Conservation (phyloP, 2,329 filamentous ascomycete species). For the Aspergillus puulaauensis region DNA sequence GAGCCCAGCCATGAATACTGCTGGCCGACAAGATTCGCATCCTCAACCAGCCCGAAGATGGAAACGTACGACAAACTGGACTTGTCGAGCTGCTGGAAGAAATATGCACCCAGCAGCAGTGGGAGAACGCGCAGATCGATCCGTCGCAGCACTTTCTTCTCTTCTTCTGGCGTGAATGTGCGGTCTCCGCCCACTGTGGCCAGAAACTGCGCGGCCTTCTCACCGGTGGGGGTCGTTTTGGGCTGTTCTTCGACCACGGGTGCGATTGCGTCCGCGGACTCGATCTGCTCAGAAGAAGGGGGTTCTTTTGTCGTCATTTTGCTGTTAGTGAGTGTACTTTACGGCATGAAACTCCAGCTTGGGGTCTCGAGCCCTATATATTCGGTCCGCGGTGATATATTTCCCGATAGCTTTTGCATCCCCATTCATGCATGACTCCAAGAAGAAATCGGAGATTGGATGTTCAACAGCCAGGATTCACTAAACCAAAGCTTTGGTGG, state of each 20-base stretch:
- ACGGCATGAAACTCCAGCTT: neutral
- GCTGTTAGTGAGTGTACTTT: neutral
- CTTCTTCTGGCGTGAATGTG: slow-evolving; percentile 51
- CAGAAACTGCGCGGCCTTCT: slow-evolving; percentile 15
- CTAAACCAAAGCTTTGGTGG: neutral
- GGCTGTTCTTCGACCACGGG: neutral
- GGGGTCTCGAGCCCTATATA: neutral
- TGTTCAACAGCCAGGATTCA: neutral
- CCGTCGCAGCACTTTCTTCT: slow-evolving; percentile 33
- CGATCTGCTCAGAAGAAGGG: neutral
- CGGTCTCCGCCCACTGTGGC: slow-evolving; percentile 8
- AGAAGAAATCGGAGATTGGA: neutral
- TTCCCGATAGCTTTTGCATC: neutral
- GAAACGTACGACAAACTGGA: slow-evolving; percentile 21
- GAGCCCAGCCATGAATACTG: slow-evolving; percentile 62
- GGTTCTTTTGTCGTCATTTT: neutral
- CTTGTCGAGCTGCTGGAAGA: slow-evolving; percentile 59
- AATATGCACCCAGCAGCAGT: slow-evolving; percentile 56
- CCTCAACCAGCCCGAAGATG: slow-evolving; percentile 44
- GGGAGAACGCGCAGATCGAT: slow-evolving; percentile 54
- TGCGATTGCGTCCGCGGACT: slow-evolving; percentile 11
- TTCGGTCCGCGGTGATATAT: neutral
- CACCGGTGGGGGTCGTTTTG: neutral
- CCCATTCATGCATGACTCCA: neutral
- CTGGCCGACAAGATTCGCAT: slow-evolving; percentile 48